Conservation (phyloP, 73 alveolate genomes). For the Breviolum minutum region DNA sequence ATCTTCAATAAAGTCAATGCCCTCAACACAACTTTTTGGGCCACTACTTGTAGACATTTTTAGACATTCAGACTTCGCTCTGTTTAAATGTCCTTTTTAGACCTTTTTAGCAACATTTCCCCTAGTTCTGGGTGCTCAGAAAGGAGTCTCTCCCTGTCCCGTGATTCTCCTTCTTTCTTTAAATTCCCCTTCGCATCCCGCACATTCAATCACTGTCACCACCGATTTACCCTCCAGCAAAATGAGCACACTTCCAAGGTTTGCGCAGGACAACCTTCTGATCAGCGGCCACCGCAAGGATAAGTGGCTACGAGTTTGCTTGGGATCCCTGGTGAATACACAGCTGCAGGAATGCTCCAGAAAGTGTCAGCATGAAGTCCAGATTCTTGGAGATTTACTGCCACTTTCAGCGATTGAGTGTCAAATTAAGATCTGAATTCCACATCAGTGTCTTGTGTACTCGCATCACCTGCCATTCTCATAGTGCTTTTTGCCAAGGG, state of each 20-base stretch:
- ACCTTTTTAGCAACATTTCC: no score
- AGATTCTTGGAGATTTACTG: no score
- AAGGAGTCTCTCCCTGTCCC: neutral
- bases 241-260: neutral
- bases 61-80: neutral
- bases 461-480: neutral
- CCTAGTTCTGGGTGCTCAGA: neutral
- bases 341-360: no score
- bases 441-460: neutral
- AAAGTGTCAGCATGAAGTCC: no score
- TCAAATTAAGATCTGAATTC: neutral
- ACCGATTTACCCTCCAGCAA: neutral
- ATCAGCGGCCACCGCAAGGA: constrained; percentile 90
- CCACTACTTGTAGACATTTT: neutral
- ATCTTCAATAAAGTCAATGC: no score
- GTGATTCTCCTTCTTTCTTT: neutral
- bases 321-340: neutral
- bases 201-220: no score
- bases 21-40: no score
- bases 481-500: constrained; percentile 16
- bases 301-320: constrained; percentile 46
- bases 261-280: constrained; percentile 40
- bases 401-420: neutral
- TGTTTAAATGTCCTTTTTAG: neutral
- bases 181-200: neutral